phyloP scores from a whole-genome alignment of 345 rosid genomes.

The Lepidium sativum region DNA sequence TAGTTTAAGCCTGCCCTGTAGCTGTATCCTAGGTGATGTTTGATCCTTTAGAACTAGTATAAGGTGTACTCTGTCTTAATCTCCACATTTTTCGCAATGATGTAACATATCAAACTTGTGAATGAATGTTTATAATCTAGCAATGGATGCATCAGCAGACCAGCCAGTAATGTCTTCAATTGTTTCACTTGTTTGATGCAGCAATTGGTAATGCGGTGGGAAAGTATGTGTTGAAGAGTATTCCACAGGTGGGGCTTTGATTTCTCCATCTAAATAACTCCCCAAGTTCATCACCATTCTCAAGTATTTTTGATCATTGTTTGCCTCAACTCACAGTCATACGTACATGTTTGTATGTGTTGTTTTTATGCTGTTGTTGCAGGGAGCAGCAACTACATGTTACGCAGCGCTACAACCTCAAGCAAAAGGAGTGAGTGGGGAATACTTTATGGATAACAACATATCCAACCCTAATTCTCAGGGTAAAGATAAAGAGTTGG shows the following conservation, averaged over 20 bases:
- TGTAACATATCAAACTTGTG: background rate
- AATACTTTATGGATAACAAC: slow-evolving; percentile 53
- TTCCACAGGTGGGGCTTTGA: slow-evolving; percentile 47
- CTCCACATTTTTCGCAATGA: background rate
- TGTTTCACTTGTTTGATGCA: slow-evolving; percentile 21
- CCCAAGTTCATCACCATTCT: background rate
- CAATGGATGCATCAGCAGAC: background rate
- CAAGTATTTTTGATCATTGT: background rate
- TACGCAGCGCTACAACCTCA: slow-evolving; percentile 69
- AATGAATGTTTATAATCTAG: background rate
- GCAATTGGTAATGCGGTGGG: slow-evolving; percentile 35
- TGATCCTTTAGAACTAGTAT: background rate
- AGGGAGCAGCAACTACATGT: slow-evolving; percentile 87
- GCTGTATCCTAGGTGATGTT: background rate
- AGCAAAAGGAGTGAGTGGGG: slow-evolving; percentile 54
- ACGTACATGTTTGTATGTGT: background rate
- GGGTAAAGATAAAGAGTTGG: slow-evolving; percentile 43
- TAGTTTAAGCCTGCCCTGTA: background rate
- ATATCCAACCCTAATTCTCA: slow-evolving; percentile 31
- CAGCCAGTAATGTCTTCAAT: background rate
- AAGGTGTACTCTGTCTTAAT: background rate
- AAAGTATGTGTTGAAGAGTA: slow-evolving; percentile 41
- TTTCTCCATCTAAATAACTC: background rate
- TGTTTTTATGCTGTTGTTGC: background rate
- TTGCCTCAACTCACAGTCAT: background rate